Percentiles rank a stretch among this genome's conserved stretches.
Conservation (phyloP, 2,329 filamentous ascomycete species). For the Neopestalotiopsis rosae region DNA sequence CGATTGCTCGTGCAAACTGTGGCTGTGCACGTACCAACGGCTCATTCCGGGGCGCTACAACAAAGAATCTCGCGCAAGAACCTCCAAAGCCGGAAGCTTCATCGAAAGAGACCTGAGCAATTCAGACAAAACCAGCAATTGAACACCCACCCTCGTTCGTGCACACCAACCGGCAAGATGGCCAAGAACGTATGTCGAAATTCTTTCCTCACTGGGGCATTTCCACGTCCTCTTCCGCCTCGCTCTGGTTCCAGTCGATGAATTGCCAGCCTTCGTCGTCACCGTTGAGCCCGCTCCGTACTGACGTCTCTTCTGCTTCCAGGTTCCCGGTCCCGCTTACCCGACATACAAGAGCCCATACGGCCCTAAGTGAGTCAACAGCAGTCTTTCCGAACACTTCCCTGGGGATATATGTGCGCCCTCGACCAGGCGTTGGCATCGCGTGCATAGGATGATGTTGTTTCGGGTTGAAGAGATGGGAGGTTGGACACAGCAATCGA, state of each 20-base stretch:
- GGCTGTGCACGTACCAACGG: slow-evolving; percentile 23
- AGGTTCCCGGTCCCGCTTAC: slow-evolving; percentile 51
- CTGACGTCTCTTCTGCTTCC: slow-evolving; percentile 18
- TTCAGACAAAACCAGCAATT: slow-evolving; percentile 26
- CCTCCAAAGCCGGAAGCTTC: slow-evolving; percentile 23
- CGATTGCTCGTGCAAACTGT: slow-evolving; percentile 2
- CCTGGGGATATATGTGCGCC: slow-evolving; percentile 13
- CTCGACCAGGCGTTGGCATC: slow-evolving; percentile 13
- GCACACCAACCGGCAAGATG: slow-evolving; percentile 30
- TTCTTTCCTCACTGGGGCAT: not conserved
- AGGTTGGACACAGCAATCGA: not conserved
- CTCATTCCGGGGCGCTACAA: slow-evolving; percentile 25
- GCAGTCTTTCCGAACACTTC: not conserved
- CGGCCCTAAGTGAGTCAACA: slow-evolving; percentile 66
- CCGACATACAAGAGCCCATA: slow-evolving; percentile 65
- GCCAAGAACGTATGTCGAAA: slow-evolving; percentile 30
- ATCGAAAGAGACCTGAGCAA: slow-evolving; percentile 1
- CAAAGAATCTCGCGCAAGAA: slow-evolving; percentile 36
- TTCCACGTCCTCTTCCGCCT: slow-evolving; percentile 7
- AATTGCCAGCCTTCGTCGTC: slow-evolving; percentile 4
- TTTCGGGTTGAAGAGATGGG: not conserved
- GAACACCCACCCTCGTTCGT: slow-evolving; percentile 22
- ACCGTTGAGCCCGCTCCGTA: slow-evolving; percentile 17
- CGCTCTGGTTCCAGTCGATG: slow-evolving; percentile 9
- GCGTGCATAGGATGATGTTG: not conserved